A percentile compares a stretch with the other conserved stretches of the same genome.
These are phyloP conservation scores for Brassica hybrid DNA, from an alignment of 441 rosid species.

Conservation along the genomic window DNA sequence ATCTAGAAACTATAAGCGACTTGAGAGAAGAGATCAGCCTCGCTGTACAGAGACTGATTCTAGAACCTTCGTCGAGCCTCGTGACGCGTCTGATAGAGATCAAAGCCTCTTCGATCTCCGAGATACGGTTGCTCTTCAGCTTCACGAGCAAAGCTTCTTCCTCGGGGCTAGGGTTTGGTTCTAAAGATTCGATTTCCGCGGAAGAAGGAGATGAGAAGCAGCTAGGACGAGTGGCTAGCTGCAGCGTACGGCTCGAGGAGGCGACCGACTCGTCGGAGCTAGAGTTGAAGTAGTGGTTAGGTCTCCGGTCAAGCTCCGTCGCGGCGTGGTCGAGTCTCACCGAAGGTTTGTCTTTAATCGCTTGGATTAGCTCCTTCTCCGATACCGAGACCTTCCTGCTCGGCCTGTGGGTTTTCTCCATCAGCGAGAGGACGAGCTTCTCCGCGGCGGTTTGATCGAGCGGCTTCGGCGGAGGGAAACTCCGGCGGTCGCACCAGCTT, in stretches of 20 bases:
- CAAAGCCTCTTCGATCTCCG: conserved; percentile 68
- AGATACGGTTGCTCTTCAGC: conserved; percentile 54
- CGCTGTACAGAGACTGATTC: conserved; percentile 60
- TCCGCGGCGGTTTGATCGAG: conserved; percentile 56
- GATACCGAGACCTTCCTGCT: conserved; percentile 24
- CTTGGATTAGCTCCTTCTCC: conserved; percentile 44
- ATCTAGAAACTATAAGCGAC: conserved; percentile 58
- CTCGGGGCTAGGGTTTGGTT: conserved; percentile 42
- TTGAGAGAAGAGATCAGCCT: conserved; percentile 57
- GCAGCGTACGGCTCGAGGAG: conserved; percentile 48
- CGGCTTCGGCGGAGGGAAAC: conserved; percentile 55
- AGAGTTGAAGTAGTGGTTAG: conserved; percentile 48
- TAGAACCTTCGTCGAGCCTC: conserved; percentile 52
- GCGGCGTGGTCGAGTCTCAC: conserved; percentile 49
- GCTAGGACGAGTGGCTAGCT: conserved; percentile 58
- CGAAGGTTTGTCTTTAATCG: conserved; percentile 44
- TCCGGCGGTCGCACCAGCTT: conserved; percentile 62
- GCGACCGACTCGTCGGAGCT: conserved; percentile 58
- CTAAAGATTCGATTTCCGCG: conserved; percentile 52
- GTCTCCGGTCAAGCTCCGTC: conserved; percentile 51
- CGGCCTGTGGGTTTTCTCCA: conserved; percentile 36
- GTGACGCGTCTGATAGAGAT: conserved; percentile 62
- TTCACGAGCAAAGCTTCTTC: conserved; percentile 62
- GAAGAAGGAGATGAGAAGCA: conserved; percentile 72
- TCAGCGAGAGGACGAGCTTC: conserved; percentile 52